Conservation (phyloP, 176 grass and related monocot genomes). For the Miscanthus lutarioriparius region DNA sequence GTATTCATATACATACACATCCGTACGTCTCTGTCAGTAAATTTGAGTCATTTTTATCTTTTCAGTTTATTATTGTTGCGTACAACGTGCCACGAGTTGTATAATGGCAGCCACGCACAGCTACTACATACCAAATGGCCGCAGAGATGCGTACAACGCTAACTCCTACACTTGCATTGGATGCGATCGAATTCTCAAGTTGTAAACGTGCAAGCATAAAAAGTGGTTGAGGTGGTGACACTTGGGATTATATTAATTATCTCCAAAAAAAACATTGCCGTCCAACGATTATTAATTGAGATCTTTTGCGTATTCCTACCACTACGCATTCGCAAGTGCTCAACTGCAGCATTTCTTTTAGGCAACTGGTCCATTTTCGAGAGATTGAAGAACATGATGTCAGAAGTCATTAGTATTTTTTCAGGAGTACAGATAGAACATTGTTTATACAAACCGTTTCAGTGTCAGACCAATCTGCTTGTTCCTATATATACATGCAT, state of each 20-base stretch:
- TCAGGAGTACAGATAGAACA: not conserved
- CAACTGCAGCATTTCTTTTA: not conserved
- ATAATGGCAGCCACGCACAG: not conserved
- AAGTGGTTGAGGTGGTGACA: conserved; percentile 11
- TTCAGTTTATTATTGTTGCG: not conserved
- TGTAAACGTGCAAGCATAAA: conserved; percentile 15
- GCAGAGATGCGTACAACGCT: not conserved
- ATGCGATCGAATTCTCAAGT: not conserved
- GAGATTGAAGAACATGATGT: not conserved
- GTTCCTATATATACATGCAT: not conserved
- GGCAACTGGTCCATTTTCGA: not conserved
- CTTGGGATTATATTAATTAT: not conserved
- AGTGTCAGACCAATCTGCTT: not conserved
- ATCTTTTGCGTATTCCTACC: not conserved
- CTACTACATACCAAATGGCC: not conserved
- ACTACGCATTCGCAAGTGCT: not conserved
- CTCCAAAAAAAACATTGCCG: too few relatives aligned
- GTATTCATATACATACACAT: not conserved
- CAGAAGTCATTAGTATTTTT: not conserved
- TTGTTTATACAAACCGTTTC: not conserved
- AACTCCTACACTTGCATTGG: not conserved
- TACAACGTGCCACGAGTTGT: not conserved
- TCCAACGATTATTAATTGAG: not conserved
- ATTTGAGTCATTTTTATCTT: not conserved
- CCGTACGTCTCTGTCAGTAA: not conserved